These are phyloP conservation scores for Seiridium unicorne DNA, from an alignment of 2,329 filamentous ascomycete genomes.

Conservation along the genomic window DNA sequence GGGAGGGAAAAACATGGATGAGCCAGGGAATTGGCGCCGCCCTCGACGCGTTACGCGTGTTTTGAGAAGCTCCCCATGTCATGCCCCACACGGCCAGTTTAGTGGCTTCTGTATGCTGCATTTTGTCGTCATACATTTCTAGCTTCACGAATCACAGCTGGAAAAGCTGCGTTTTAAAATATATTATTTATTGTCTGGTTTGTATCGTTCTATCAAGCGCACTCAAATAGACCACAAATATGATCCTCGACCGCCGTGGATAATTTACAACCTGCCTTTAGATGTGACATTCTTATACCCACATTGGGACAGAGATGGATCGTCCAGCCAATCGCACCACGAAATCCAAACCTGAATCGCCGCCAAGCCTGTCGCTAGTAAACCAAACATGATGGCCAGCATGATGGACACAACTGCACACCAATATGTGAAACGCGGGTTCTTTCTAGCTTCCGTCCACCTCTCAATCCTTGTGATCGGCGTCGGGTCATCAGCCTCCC, in stretches of 20 bases:
- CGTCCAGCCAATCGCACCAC: not conserved
- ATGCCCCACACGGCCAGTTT: too few species aligned
- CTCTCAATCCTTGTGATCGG: slow-evolving; percentile 7
- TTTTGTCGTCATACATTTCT: too few species aligned
- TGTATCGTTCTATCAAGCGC: too few species aligned
- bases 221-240: too few species aligned
- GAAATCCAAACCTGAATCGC: not conserved
- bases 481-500: slow-evolving; percentile 10
- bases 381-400: not conserved
- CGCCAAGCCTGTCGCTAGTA: not conserved
- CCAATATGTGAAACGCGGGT: slow-evolving; percentile 10
- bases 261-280: too few species aligned
- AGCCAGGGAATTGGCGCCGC: not conserved
- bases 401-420: slow-evolving; percentile 1
- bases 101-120: too few species aligned
- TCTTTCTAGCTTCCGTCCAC: slow-evolving; percentile 8
- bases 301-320: not conserved
- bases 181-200: too few species aligned
- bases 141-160: too few species aligned
- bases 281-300: not conserved
- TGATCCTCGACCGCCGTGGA: too few species aligned
- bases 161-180: too few species aligned
- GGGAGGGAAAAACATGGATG: slow-evolving; percentile 10
- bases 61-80: not conserved
- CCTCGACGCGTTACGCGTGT: slow-evolving; percentile 10